These are phyloP conservation scores for Aotearoamyces nothofagi DNA, from an alignment of 2,329 filamentous ascomycete species.

Conservation along the genomic window DNA sequence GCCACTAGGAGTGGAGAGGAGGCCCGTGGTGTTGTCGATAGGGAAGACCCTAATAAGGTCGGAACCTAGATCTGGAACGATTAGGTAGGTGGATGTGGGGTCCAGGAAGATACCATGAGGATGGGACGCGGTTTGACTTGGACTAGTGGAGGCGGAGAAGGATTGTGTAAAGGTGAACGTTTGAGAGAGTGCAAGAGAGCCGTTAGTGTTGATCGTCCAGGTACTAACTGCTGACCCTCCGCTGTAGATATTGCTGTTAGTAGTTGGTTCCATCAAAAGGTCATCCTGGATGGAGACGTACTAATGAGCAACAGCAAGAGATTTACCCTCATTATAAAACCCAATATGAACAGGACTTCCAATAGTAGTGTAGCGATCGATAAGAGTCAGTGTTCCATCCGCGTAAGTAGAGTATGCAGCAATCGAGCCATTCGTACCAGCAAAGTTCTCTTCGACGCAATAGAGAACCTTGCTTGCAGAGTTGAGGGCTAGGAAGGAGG, in stretches of 20 bases:
- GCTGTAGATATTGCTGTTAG: constrained; percentile 5
- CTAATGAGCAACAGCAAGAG: constrained; percentile 19
- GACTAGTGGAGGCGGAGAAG: constrained; percentile 20
- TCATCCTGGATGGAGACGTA: constrained; percentile 24
- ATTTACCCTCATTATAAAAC: constrained; percentile 27
- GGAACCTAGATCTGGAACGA: constrained; percentile 36
- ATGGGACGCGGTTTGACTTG: constrained; percentile 28
- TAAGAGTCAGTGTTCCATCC: constrained; percentile 24
- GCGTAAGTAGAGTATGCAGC: constrained; percentile 15
- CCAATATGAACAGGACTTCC: constrained; percentile 19
- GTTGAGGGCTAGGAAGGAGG: constrained; percentile 14
- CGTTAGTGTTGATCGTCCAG: constrained; percentile 22
- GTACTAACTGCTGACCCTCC: constrained; percentile 10
- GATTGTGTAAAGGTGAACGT: constrained; percentile 25
- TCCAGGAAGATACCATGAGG: constrained; percentile 37
- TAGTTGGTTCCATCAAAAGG: constrained; percentile 22
- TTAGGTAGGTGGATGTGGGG: constrained; percentile 31
- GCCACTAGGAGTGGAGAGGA: constrained; percentile 23
- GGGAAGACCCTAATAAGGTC: constrained; percentile 32
- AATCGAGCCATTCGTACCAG: constrained; percentile 8
- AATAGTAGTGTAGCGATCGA: constrained; percentile 26
- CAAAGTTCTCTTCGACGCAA: constrained; percentile 12
- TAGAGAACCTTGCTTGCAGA: constrained; percentile 12
- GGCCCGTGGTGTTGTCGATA: constrained; percentile 24
- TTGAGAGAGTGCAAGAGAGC: constrained; percentile 16